Evolutionary conservation across 768 basidiomycete genomes (phyloP).

Genomic region (Macrocybe gigantea): DNA sequence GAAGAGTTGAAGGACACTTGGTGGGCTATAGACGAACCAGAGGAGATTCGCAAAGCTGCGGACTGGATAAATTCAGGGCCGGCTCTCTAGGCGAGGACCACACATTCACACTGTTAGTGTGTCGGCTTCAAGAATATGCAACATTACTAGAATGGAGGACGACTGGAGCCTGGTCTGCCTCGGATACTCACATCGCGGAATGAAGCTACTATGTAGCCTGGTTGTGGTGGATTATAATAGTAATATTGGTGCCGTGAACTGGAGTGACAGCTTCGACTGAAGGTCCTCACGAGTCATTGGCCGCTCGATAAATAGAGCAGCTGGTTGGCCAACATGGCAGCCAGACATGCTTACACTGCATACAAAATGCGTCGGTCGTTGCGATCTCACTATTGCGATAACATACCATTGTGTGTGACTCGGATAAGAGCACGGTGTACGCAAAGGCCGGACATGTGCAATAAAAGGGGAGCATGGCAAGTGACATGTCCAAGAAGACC

Average conservation of each 20-base stretch:
- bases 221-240: slow-evolving; percentile 1
- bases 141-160: slow-evolving; percentile 54
- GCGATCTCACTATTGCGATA: slow-evolving; percentile 3
- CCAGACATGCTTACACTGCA: slow-evolving; percentile 79
- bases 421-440: slow-evolving; percentile 53
- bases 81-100: slow-evolving; percentile 29
- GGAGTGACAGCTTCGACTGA: slow-evolving; percentile 33
- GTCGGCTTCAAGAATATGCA: slow-evolving; percentile 54
- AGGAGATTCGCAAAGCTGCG: slow-evolving; percentile 58
- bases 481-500: slow-evolving; percentile 43
- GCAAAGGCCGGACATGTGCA: slow-evolving; percentile 76
- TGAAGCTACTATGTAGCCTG: background rate
- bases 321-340: slow-evolving; percentile 52
- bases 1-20: slow-evolving; percentile 41
- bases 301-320: slow-evolving; percentile 42
- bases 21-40: slow-evolving; percentile 71
- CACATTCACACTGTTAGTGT: slow-evolving; percentile 32
- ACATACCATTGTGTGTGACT: slow-evolving; percentile 60
- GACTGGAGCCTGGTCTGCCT: slow-evolving; percentile 26
- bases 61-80: slow-evolving; percentile 56
- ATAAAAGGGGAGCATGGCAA: slow-evolving; percentile 40
- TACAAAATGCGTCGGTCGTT: slow-evolving; percentile 1
- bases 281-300: slow-evolving; percentile 37
- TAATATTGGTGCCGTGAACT: slow-evolving; percentile 23
- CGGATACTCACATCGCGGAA: background rate